These are phyloP conservation scores for Fermentozyma sake DNA, from an alignment of 1,139 yeast genomes.

Conservation along the genomic window DNA sequence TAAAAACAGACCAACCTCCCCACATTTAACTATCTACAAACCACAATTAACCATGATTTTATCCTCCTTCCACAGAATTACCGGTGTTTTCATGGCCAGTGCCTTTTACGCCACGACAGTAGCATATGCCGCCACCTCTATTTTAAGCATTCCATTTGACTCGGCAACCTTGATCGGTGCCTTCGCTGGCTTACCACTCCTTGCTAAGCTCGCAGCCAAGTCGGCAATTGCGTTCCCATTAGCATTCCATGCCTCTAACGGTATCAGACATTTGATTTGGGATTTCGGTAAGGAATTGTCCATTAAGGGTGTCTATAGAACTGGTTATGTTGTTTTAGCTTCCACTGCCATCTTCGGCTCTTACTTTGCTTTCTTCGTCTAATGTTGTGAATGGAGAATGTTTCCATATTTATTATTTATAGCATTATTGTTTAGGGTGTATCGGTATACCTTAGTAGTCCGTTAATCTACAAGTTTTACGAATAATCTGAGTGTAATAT, in stretches of 20 bases:
- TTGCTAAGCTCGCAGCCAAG: constrained; percentile 60
- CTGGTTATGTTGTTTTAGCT: constrained; percentile 83
- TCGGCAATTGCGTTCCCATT: constrained; percentile 76
- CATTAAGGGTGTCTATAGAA: constrained; percentile 82
- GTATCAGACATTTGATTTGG: constrained; percentile 92
- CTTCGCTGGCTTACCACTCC: constrained; percentile 57
- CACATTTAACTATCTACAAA: constrained; percentile 84
- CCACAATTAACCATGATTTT: constrained; percentile 83
- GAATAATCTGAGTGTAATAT: no score
- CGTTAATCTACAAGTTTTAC: no score
- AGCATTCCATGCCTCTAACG: constrained; percentile 80
- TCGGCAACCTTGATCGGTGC: constrained; percentile 54
- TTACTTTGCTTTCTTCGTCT: constrained; percentile 45
- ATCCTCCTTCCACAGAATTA: constrained; percentile 80
- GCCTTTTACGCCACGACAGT: constrained; percentile 75
- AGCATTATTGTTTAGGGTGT: no score
- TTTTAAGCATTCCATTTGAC: constrained; percentile 62
- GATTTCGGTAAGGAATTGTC: constrained; percentile 79
- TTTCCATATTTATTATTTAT: no score
- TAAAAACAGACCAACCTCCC: constrained; percentile 83
- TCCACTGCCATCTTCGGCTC: constrained; percentile 64
- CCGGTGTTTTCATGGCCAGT: constrained; percentile 80
- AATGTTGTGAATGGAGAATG: no score
- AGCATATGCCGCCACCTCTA: constrained; percentile 67
- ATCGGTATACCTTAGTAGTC: no score